These are phyloP conservation scores for Austroboletus niveus DNA, from an alignment of 1,284 basidiomycete genomes.

Conservation along the genomic window DNA sequence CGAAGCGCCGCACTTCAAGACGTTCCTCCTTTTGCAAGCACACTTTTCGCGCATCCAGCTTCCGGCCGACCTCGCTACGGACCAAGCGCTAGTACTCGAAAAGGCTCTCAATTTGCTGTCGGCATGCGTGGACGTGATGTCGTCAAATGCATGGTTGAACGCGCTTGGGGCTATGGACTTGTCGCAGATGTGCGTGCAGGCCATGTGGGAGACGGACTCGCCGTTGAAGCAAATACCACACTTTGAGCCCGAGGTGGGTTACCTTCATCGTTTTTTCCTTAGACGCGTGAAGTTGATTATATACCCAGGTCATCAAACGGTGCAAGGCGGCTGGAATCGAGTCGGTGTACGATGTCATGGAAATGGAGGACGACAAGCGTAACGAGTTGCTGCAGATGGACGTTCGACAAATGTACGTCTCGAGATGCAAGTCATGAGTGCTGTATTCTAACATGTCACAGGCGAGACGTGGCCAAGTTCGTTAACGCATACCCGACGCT, in stretches of 20 bases:
- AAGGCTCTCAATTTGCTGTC: conserved; percentile 89
- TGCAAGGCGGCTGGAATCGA: conserved; percentile 82
- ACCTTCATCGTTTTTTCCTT: neutral
- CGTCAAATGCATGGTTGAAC: conserved; percentile 91
- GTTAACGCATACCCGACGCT: conserved; percentile 94
- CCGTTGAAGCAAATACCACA: conserved; percentile 95
- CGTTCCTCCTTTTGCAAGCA: conserved; percentile 93
- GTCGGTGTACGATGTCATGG: conserved; percentile 94
- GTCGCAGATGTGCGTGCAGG: conserved; percentile 99
- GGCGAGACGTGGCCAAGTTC: conserved; percentile 88
- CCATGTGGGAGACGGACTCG: conserved; percentile 95
- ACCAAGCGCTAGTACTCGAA: conserved; percentile 84
- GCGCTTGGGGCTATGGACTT: conserved; percentile 98
- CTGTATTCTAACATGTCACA: conserved; percentile 31
- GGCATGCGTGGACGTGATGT: conserved; percentile 98
- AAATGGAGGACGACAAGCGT: conserved; percentile 90
- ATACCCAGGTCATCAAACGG: conserved; percentile 68
- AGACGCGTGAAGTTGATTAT: conserved; percentile 4
- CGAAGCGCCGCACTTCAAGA: conserved; percentile 96
- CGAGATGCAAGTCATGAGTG: neutral
- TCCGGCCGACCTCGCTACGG: conserved; percentile 90
- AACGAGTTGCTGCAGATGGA: conserved; percentile 85
- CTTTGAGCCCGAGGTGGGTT: conserved; percentile 77
- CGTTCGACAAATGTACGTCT: conserved; percentile 75
- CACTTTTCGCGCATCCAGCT: conserved; percentile 93